phyloP scores from a whole-genome alignment of 495 filamentous ascomycete species.

The Patellaria atrata region DNA sequence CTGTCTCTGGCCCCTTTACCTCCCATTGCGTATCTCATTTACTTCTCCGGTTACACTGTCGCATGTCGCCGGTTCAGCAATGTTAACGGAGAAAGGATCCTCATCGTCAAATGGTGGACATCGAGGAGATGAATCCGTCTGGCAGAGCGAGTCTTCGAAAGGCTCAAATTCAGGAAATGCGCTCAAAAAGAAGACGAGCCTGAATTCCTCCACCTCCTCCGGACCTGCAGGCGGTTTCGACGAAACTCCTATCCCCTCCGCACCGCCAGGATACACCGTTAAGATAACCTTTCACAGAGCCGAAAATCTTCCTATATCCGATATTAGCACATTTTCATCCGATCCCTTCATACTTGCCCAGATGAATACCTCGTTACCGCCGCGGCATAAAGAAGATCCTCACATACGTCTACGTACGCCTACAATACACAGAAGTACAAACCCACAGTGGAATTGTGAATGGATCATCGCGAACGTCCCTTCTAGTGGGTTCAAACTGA shows the following conservation, averaged over 20 bases:
- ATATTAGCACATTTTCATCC: slow-evolving; percentile 60
- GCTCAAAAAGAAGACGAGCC: not conserved
- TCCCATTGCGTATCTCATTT: no score
- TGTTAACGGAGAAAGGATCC: no score
- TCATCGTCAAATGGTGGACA: no score
- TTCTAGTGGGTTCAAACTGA: slow-evolving; percentile 59
- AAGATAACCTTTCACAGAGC: slow-evolving; percentile 76
- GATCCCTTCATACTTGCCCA: slow-evolving; percentile 74
- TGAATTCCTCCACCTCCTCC: no score
- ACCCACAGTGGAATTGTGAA: slow-evolving; percentile 68
- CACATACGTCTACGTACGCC: slow-evolving; percentile 56
- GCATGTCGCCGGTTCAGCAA: no score
- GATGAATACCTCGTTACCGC: slow-evolving; percentile 44
- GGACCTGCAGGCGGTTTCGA: slow-evolving; percentile 75
- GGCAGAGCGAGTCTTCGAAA: no score
- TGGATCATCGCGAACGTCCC: slow-evolving; percentile 86
- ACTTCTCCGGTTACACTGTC: no score
- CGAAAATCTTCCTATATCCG: slow-evolving; percentile 63
- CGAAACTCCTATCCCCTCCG: slow-evolving; percentile 55
- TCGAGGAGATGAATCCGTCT: no score
- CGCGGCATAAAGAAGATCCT: slow-evolving; percentile 69
- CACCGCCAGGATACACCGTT: slow-evolving; percentile 64
- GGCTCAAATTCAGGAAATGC: no score
- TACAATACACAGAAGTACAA: slow-evolving; percentile 51
- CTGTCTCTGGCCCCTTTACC: no score